Base-by-base conservation (phyloP, 2,329 filamentous ascomycete genomes). In the Calonectria fujianensis region DNA sequence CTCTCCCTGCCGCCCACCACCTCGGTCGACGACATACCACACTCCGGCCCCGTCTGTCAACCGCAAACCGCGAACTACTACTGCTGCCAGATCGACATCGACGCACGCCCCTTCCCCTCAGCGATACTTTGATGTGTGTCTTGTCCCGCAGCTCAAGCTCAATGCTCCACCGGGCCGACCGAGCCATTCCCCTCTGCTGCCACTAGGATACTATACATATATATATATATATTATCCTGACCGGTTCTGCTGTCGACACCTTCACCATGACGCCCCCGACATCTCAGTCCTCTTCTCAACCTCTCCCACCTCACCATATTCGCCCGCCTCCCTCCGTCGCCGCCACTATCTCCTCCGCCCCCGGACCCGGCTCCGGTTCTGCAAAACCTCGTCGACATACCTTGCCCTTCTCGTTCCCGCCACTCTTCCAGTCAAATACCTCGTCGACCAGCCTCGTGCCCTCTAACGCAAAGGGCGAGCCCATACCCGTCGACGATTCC, bases 401-500 rank as follows among this genome's bases (percentile, higher is more conserved):
- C 27, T 82, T 89, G n/a, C 86, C 89, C 39, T 86, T 88, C 78
- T 87, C 87, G 64, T 87, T 90, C 74, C 87, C 87, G 51, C 86
- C 87, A 16, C 84, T 89, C 61, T 88, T 88, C 76, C 86, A 88
- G 73, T 85, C 87, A 67, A 88, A 89, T 72, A 84, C 86, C 2
- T 89, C 90, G 16, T 90, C 89, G 20, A 89, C 89, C 4, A 90
- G 88, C 39, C 85, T 91, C 3, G 87, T 89, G 45, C 85, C 89
- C 32, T 90, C 88, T 32, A 90, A 87, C n/a, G 90, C 90, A 61
- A 87, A 90, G 79, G 90, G 90, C 27, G 89, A 84, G 73, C 88
- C 90, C 67, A 90, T 91, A 59, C 89, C 89, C 10, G 85, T 93
- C 68, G 89, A 92, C 83, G 87, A 90, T 83, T 87, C 86, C 75